Conservation (phyloP, 1,139 yeast species). For the Pichia sp. region DNA sequence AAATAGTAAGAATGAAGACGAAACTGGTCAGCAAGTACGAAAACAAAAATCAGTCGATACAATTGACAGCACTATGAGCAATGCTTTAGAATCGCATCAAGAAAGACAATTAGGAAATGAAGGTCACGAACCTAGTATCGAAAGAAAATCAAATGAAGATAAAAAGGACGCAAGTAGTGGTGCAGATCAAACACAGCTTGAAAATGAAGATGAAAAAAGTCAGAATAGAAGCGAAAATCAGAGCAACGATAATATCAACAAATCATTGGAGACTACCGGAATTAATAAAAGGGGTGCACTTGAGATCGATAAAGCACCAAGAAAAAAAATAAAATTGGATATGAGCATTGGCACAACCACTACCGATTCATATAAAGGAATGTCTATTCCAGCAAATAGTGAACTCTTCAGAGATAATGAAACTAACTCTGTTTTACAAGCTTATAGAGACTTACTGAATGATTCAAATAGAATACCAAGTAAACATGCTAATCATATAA, state of each 20-base stretch:
- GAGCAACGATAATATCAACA: background rate
- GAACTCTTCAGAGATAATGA: slow-evolving; percentile 32
- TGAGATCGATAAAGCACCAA: background rate
- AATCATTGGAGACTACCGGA: background rate
- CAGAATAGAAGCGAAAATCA: background rate
- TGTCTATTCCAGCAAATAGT: slow-evolving; percentile 33
- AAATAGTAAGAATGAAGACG: background rate
- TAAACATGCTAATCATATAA: slow-evolving; percentile 30
- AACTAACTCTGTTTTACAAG: slow-evolving; percentile 20
- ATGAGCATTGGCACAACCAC: slow-evolving; percentile 7
- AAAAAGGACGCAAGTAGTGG: no score
- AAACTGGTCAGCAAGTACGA: no score
- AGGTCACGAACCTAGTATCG: background rate
- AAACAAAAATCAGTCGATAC: no score
- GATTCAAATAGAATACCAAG: slow-evolving; percentile 8
- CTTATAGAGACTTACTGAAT: slow-evolving; percentile 22
- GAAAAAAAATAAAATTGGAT: background rate
- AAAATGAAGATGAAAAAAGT: background rate
- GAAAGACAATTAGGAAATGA: background rate
- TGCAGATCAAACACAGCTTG: no score
- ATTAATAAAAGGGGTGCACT: background rate
- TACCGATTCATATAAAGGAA: slow-evolving; percentile 27
- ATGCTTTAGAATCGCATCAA: no score
- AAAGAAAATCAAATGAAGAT: no score
- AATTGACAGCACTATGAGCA: no score